These are phyloP conservation scores for Boletus sp. DNA, from an alignment of 1,284 basidiomycete genomes.

Conservation along the genomic window DNA sequence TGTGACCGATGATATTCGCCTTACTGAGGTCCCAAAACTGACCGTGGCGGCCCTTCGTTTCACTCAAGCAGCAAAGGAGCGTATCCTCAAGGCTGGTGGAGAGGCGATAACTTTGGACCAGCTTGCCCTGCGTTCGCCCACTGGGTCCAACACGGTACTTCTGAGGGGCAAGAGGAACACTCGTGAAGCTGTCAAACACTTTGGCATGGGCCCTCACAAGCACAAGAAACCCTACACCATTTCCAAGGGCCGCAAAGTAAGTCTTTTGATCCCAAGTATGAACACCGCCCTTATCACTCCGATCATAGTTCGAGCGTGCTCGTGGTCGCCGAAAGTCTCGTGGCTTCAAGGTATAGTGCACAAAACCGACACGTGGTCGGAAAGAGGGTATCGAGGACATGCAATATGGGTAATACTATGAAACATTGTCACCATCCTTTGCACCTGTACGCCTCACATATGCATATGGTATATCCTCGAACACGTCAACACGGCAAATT, in stretches of 20 bases:
- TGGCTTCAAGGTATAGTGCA: conserved; percentile 78
- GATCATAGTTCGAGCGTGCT: conserved; percentile 70
- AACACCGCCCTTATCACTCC: conserved; percentile 9
- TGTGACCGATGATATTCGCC: conserved; percentile 94
- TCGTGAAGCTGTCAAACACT: conserved; percentile 95
- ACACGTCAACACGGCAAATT: not conserved
- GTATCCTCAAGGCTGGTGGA: conserved; percentile 94
- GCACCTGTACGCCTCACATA: conserved; percentile 24
- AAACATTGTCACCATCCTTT: conserved; percentile 18
- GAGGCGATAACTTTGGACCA: conserved; percentile 96
- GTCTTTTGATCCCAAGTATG: conserved; percentile 1
- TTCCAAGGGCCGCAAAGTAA: conserved; percentile 92
- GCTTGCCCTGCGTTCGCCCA: conserved; percentile 90
- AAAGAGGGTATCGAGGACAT: conserved; percentile 22
- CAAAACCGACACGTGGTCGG: conserved; percentile 26
- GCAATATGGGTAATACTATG: conserved; percentile 28
- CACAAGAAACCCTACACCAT: conserved; percentile 93
- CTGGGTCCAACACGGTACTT: conserved; percentile 92
- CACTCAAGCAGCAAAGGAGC: conserved; percentile 88
- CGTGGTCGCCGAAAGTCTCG: conserved; percentile 94
- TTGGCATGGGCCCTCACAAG: conserved; percentile 90
- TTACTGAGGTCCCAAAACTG: conserved; percentile 86
- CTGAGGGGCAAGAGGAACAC: conserved; percentile 90
- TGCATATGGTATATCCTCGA: conserved; percentile 26
- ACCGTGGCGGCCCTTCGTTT: conserved; percentile 94